These are phyloP conservation scores for Trichosporon ovoides DNA, from an alignment of 1,284 basidiomycete species.

Conservation along the genomic window DNA sequence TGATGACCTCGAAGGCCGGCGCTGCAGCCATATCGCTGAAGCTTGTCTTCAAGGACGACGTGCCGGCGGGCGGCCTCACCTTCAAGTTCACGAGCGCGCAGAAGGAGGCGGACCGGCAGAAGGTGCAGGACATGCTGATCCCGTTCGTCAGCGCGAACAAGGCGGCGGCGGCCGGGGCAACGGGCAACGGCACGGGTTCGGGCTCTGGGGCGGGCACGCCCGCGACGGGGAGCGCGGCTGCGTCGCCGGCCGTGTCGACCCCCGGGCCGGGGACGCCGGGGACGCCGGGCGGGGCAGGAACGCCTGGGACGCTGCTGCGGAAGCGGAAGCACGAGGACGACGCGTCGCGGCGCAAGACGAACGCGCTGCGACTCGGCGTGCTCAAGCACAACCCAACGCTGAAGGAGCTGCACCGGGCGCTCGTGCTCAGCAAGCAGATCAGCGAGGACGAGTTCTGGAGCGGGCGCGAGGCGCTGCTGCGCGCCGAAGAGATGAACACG, in stretches of 20 bases:
- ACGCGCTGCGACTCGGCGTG: constrained; percentile 61
- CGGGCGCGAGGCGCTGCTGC: constrained; percentile 74
- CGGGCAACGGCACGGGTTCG: constrained; percentile 6
- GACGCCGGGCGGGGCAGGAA: constrained; percentile 11
- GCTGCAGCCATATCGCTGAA: constrained; percentile 39
- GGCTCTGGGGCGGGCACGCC: constrained; percentile 10
- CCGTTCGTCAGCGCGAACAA: constrained; percentile 43
- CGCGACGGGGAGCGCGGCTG: constrained; percentile 8
- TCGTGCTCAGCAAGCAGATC: constrained; percentile 77
- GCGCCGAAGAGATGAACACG: constrained; percentile 58
- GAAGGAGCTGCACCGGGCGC: constrained; percentile 69
- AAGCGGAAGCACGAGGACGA: constrained; percentile 19
- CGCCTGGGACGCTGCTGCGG: constrained; percentile 16
- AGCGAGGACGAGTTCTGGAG: constrained; percentile 94
- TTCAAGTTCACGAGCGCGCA: constrained; percentile 42
- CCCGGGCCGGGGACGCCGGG: no score
- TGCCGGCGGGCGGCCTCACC: constrained; percentile 41
- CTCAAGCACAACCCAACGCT: constrained; percentile 70
- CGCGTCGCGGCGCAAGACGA: constrained; percentile 44
- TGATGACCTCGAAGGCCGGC: constrained; percentile 45
- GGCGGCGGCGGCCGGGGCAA: constrained; percentile 13
- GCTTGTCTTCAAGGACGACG: constrained; percentile 43
- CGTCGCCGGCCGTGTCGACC: not conserved
- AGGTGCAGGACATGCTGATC: constrained; percentile 44
- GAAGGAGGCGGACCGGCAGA: constrained; percentile 33